Conservation (phyloP, 148 eudicot genomes). For the Arctostaphylos glauca region DNA sequence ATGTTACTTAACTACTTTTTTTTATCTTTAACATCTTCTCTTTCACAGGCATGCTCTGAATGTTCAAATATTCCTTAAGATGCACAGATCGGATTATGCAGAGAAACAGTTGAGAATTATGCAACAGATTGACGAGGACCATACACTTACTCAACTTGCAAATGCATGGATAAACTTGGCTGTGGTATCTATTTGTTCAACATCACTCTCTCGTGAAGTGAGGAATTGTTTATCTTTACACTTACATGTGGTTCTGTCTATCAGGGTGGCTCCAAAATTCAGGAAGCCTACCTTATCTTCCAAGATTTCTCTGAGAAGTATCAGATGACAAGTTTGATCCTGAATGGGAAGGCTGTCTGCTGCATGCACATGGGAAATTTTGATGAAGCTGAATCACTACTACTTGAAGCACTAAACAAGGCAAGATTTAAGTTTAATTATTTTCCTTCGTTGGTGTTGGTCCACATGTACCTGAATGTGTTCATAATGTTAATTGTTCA, state of each 20-base stretch:
- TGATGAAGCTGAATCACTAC: slow-evolving; percentile 87
- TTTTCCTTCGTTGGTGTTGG: neutral
- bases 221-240: neutral
- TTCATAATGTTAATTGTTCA: no score
- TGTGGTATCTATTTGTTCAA: slow-evolving; percentile 54
- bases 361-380: slow-evolving; percentile 98
- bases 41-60: slow-evolving; percentile 81
- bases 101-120: slow-evolving; percentile 88
- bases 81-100: slow-evolving; percentile 93
- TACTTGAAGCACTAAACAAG: slow-evolving; percentile 95
- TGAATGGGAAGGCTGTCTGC: slow-evolving; percentile 96
- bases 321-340: slow-evolving; percentile 74
- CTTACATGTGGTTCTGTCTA: slow-evolving; percentile 9
- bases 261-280: slow-evolving; percentile 97
- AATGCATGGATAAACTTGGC: slow-evolving; percentile 95
- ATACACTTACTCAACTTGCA: slow-evolving; percentile 93
- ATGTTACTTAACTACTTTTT: no score
- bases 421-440: slow-evolving; percentile 21
- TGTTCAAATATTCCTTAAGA: slow-evolving; percentile 90
- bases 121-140: slow-evolving; percentile 97
- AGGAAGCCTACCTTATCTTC: slow-evolving; percentile 91
- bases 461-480: neutral
- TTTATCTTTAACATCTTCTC: slow-evolving; percentile 9
- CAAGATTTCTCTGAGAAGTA: slow-evolving; percentile 95
- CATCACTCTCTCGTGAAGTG: neutral